These are phyloP conservation scores for Lyophyllum atratum DNA, from an alignment of 768 basidiomycete genomes.

Conservation along the genomic window DNA sequence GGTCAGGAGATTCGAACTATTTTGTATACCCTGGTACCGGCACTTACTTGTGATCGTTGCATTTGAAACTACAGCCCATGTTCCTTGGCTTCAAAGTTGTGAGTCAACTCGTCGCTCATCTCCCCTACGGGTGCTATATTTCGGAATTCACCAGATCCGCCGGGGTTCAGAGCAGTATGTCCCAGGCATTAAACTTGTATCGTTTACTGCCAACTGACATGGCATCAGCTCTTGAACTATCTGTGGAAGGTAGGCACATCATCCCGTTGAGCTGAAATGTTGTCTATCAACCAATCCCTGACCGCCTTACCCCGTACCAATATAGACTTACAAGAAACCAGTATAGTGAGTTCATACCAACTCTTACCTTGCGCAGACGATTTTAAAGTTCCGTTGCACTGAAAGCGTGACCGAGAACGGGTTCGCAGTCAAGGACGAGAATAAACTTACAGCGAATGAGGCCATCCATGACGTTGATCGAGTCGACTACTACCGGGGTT, in stretches of 20 bases:
- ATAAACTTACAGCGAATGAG: slow-evolving; percentile 41
- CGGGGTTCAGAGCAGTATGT: slow-evolving; percentile 59
- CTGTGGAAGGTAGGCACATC: slow-evolving; percentile 53
- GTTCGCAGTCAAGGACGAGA: slow-evolving; percentile 64
- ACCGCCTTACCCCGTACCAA: not conserved
- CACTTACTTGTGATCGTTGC: not conserved
- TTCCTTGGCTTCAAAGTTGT: slow-evolving; percentile 64
- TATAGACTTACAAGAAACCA: slow-evolving; percentile 41
- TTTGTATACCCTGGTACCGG: no score
- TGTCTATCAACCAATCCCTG: not conserved
- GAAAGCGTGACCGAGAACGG: slow-evolving; percentile 69
- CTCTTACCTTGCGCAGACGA: not conserved
- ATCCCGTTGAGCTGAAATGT: not conserved
- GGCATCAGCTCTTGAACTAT: slow-evolving; percentile 56
- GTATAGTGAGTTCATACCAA: slow-evolving; percentile 46
- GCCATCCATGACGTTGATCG: slow-evolving; percentile 61
- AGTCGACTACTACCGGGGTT: slow-evolving; percentile 59
- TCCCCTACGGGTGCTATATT: not conserved
- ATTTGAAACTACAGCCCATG: slow-evolving; percentile 41
- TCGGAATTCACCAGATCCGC: slow-evolving; percentile 39
- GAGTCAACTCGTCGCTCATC: slow-evolving; percentile 22
- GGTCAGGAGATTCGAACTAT: no score
- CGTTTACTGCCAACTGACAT: not conserved
- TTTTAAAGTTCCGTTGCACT: not conserved
- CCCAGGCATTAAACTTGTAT: not conserved